Percentiles rank a stretch among this genome's conserved stretches.
Evolutionary conservation across 371 early-diverging fungal species (phyloP).

Genomic region (Amoeboaphelidium occidentale): DNA sequence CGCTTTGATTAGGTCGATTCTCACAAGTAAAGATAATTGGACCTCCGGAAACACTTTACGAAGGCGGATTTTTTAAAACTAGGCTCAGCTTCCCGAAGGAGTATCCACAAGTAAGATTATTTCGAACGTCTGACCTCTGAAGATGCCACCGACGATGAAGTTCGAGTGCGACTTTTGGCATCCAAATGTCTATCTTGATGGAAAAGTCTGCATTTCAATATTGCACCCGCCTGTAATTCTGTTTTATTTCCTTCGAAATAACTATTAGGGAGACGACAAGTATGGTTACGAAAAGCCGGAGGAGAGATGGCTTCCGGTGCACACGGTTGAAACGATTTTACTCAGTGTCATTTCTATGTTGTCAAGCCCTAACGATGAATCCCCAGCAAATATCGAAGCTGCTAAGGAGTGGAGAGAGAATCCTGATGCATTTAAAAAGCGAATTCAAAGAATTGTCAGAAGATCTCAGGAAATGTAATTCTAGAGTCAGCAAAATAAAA

Average conservation of each 20-base stretch:
- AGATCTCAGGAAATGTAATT: slow-evolving; percentile 29
- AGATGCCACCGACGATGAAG: slow-evolving; percentile 55
- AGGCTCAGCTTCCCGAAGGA: slow-evolving; percentile 45
- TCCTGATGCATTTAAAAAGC: slow-evolving; percentile 39
- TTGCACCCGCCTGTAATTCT: slow-evolving; percentile 19
- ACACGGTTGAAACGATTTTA: slow-evolving; percentile 29
- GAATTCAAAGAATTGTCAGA: slow-evolving; percentile 37
- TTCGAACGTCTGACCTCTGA: too few species aligned
- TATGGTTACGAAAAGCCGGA: slow-evolving; percentile 77
- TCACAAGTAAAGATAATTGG: too few species aligned
- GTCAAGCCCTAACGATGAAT: slow-evolving; percentile 23
- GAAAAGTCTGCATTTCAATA: slow-evolving; percentile 21
- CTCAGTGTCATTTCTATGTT: slow-evolving; percentile 16
- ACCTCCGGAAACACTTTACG: slow-evolving; percentile 66
- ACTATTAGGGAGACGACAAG: slow-evolving; percentile 48
- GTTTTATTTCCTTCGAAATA: too few species aligned
- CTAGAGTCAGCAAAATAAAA: too few species aligned
- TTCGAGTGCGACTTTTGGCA: slow-evolving; percentile 59
- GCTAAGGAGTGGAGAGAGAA: slow-evolving; percentile 45
- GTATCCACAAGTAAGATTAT: slow-evolving; percentile 19
- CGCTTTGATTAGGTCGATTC: too few species aligned
- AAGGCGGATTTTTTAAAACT: slow-evolving; percentile 79
- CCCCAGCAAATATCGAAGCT: slow-evolving; percentile 21
- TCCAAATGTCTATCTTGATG: slow-evolving; percentile 23
- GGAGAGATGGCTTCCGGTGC: slow-evolving; percentile 83